Evolutionary conservation across 1,284 basidiomycete species (phyloP), one percentile per base, ranked within the genome.

Genomic region (Flammula alnicola): DNA sequence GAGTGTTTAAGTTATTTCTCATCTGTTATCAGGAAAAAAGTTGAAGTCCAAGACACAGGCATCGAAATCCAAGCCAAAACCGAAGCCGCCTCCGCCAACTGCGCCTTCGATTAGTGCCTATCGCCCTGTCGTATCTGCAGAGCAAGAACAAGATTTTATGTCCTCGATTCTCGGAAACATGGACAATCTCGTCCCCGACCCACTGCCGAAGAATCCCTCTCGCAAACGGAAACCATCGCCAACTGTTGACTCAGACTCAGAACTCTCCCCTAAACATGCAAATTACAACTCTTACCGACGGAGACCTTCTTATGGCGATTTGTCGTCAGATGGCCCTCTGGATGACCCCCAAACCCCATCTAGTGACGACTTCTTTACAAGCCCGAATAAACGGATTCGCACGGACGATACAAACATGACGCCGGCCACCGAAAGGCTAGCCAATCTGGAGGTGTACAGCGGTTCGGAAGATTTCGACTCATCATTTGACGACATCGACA

Each of bases 91-190:
- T 27, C 81, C 80, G 0, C 78, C 82, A 11, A 72, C 77, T 3
- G 71, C 77, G 4, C 78, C 87, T 1, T 79, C 86, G 4, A 85
- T 91, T 52, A 84, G 74, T 63, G 86, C 84, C 25, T 95, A 95
- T 64, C 81, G 91, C 14, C 88, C 89, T 1, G 76, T 76, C 0
- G 80, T 87, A 7, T 86, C 88, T 3, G 83, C 77, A 8, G 85
- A 86, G 44, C 83, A 93, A 61, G 95, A 95, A 65, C 77, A 82
- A 33, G 91, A 94, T 61, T 93, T 98, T 59, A 89, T 98, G 90
- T 80, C 82, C 0, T 80, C 78, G 14, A 70, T 98, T 0, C 69
- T 97, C 5, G 84, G 81, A 5, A 78, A 73, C 14, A 80, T 93
- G 67, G 88, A 91, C 55, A 67, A 68, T 9, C 71, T 73, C 14